These are phyloP conservation scores for Phaeosphaeria sp. DNA, from an alignment of 2,329 filamentous ascomycete species.

Conservation along the genomic window DNA sequence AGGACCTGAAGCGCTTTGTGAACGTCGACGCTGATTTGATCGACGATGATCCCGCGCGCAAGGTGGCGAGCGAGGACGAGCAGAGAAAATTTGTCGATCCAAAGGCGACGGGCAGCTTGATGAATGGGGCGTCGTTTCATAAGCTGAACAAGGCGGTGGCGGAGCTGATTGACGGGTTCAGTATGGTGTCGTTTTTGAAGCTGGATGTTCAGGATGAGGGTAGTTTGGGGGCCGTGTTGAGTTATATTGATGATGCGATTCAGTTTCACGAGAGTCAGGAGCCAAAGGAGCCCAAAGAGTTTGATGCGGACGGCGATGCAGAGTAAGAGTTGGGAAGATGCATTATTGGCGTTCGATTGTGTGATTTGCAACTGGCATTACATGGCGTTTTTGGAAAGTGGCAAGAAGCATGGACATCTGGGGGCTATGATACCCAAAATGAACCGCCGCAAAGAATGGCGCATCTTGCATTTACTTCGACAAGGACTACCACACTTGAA, in stretches of 20 bases:
- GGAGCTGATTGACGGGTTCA: slow-evolving; percentile 92
- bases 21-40: slow-evolving; percentile 84
- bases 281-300: slow-evolving; percentile 75
- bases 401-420: not conserved
- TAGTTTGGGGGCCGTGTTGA: slow-evolving; percentile 82
- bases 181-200: slow-evolving; percentile 95
- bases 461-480: not conserved
- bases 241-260: slow-evolving; percentile 93
- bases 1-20: slow-evolving; percentile 87
- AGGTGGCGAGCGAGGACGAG: slow-evolving; percentile 50
- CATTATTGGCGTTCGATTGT: not conserved
- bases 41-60: slow-evolving; percentile 75
- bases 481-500: not conserved
- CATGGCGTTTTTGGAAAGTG: not conserved
- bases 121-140: slow-evolving; percentile 83
- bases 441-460: not conserved
- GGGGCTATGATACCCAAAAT: not conserved
- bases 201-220: slow-evolving; percentile 91
- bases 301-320: slow-evolving; percentile 14
- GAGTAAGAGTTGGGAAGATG: not conserved
- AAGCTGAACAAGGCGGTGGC: slow-evolving; percentile 87
- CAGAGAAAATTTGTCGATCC: slow-evolving; percentile 65
- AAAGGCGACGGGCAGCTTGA: slow-evolving; percentile 70
- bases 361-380: too few relatives aligned
- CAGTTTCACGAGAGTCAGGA: slow-evolving; percentile 95